A percentile compares a stretch with the other conserved stretches of the same genome.
phyloP scores from a whole-genome alignment of 140 eudicot species.

The Oenanthe javanica region DNA sequence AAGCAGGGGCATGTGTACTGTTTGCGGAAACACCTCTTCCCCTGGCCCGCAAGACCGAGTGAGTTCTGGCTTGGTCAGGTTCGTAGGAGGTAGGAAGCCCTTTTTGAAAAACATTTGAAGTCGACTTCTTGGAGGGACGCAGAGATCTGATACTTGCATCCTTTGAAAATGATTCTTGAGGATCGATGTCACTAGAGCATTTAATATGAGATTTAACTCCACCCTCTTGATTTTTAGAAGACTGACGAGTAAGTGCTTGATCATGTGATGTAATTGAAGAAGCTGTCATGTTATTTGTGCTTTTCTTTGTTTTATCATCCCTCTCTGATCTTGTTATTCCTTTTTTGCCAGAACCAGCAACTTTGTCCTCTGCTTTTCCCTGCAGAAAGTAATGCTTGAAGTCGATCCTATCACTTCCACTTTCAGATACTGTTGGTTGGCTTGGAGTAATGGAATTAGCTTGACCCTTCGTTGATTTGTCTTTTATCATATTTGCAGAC shows the following conservation, averaged over 20 bases:
- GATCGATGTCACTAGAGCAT: constrained; percentile 15
- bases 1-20: constrained; percentile 8
- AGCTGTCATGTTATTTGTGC: constrained; percentile 17
- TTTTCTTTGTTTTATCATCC: constrained; percentile 26
- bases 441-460: constrained; percentile 8
- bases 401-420: constrained; percentile 31
- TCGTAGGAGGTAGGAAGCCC: constrained; percentile 19
- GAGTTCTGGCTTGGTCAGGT: constrained; percentile 17
- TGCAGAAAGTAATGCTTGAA: constrained; percentile 44
- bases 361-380: constrained; percentile 20
- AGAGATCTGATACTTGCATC: constrained; percentile 13
- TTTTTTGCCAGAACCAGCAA: constrained; percentile 16
- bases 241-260: constrained; percentile 4
- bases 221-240: constrained; percentile 14
- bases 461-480: constrained; percentile 2
- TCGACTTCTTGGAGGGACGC: constrained; percentile 15
- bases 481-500: constrained; percentile 11
- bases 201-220: constrained; percentile 11
- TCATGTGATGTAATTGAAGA: constrained; percentile 15
- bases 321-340: constrained; percentile 15
- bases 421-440: constrained; percentile 20
- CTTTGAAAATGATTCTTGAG: constrained; percentile 23
- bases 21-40: constrained; percentile 6
- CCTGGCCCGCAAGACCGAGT: constrained; percentile 10
- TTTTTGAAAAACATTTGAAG: constrained; percentile 18